Evolutionary conservation across 371 early-diverging fungal genomes (phyloP).

Genomic region (Apophysomyces sp.): DNA sequence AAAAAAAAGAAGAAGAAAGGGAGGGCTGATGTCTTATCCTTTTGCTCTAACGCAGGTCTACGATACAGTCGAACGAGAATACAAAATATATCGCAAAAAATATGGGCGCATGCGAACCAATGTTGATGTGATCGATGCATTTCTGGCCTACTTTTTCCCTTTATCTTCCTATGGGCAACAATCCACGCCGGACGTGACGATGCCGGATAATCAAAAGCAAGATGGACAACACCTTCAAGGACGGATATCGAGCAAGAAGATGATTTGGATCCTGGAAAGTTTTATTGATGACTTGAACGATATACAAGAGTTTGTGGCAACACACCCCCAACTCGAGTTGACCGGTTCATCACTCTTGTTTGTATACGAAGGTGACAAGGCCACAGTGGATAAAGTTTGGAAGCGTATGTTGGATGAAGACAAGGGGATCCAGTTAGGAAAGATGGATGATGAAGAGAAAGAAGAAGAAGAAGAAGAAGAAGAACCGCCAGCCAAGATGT

Average conservation of each 20-base stretch:
- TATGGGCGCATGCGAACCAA: conserved; percentile 45
- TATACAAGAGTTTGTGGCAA: conserved; percentile 43
- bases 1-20: too few species aligned
- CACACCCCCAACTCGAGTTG: conserved; percentile 52
- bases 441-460: conserved; percentile 18
- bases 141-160: conserved; percentile 50
- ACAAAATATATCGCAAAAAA: conserved; percentile 39
- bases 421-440: conserved; percentile 14
- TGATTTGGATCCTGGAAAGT: conserved; percentile 59
- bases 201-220: conserved; percentile 4
- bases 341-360: conserved; percentile 69
- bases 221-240: conserved; percentile 1
- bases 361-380: conserved; percentile 69
- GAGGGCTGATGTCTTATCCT: too few species aligned
- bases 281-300: conserved; percentile 59
- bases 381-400: conserved; percentile 49
- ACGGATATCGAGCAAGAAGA: conserved; percentile 25
- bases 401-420: conserved; percentile 44
- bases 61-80: conserved; percentile 34
- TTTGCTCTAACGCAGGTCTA: too few species aligned
- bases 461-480: conserved; percentile 48
- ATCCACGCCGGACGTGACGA: conserved; percentile 1
- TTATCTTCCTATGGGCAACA: conserved; percentile 28
- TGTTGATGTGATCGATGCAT: conserved; percentile 43
- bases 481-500: conserved; percentile 41